Base-by-base conservation (phyloP, 2,329 filamentous ascomycete genomes). In the Aspergillus fischeri region DNA sequence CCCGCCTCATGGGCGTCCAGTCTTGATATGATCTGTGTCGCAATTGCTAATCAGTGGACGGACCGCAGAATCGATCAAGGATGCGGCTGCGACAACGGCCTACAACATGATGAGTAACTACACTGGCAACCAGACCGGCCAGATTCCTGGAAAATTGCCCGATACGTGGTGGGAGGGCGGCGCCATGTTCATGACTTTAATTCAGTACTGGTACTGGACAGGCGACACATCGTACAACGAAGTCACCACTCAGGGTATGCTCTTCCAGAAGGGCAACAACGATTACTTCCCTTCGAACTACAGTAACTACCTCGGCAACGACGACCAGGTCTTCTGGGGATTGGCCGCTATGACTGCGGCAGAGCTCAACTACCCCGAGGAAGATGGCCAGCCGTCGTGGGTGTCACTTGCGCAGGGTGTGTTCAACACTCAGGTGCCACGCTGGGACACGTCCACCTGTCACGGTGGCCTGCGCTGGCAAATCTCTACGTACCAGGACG, bases 171-270 rank as follows among this genome's bases (percentile, higher is more conserved):
- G 86, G 90, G 88, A 89, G 74, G 87, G 81, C 10, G 89, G 89
- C 53, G 88, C 88, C 56, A 85, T 92, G 78, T 84, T 83, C 66
- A 83, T 81, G 57, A 80, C 87, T 2, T 77, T 94, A 60, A 80
- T 95, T 53, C 89, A 94, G 67, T 94, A 94, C 72, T 95, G 90
- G 89, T 89, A 87, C 69, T 90, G 91, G 70, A 93, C 90, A 0
- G 86, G 86, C 21, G 89, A 93, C 68, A 76, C 80, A 3, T 80
- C 81, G 35, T 94, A 89, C 76, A 92, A 92, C 69, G 77, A 86
- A 17, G 76, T 90, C 38, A 83, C 85, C 17, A 81, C 80, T 38
- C 80, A 89, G 61, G 91, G 83, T 11, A 80, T 96, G 64, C 80
- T 92, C 49, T 86, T 83, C 70, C 91, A 96, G 73, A 85, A 87